Evolutionary conservation across 164 flowering plant species (phyloP), one percentile per base, ranked within the genome.

Genomic region (Tetrastigma voinierianum): DNA sequence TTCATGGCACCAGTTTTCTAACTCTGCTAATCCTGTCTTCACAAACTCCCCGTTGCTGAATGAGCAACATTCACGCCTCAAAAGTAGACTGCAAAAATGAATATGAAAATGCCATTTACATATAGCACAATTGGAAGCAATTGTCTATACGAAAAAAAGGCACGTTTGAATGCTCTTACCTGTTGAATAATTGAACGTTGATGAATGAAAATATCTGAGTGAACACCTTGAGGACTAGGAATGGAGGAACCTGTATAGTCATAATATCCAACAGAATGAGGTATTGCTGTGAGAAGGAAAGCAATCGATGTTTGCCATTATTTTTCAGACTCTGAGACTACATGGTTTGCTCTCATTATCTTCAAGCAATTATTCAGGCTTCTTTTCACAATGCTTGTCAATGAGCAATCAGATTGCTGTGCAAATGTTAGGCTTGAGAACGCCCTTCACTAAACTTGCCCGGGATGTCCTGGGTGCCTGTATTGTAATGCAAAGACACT

Each of bases 401-500:
- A 62, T 88, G 96, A 75, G 86, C 86, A 72, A 83, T 87, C 44
- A 88, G 88, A 86, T 82, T 88, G 90, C 69, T 88, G 96, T 75
- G 90, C 90, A 51, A 75, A 87, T 84, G 81, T 83, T 85, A 59
- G 91, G 91, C 90, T 68, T 85, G 87, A 43, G 91, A 74, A n/a
- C 93, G 88, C 91, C 88, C 68, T 87, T 87, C 20, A 87, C 82
- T 65, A 88, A 77, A 72, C 91, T 85, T 59, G 85, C 81, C 25
- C 91, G 83, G 44, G 96, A 83, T 66, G 85, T 72, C 75, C 93
- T 77, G 15, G 96, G 96, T 53, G 91, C 93, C 96, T 90, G 83
- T 71, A 74, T 52, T 11, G 17, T 2, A 59, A 65, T 12, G 59
- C 19, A 52, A 64, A 64, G 15, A 47, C 12, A 47, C 13, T 17